A percentile compares a stretch with the other conserved stretches of the same genome.
Conservation (phyloP, 2,329 filamentous ascomycete genomes). For the Aspergillus amoenus region DNA sequence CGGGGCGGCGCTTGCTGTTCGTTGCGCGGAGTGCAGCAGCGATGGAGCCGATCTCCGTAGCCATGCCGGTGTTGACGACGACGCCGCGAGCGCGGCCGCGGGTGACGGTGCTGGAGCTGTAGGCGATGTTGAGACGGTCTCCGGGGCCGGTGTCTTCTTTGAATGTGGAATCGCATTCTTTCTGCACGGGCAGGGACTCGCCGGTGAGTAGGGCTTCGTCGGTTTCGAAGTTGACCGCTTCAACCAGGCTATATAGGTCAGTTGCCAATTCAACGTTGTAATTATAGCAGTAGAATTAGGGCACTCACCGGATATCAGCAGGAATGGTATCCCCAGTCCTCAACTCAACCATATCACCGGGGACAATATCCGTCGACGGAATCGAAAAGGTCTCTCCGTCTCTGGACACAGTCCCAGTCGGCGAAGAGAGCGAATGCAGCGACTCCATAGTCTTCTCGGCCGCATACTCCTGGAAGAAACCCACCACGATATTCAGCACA, state of each 20-base stretch:
- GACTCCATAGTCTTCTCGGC: slow-evolving; percentile 64
- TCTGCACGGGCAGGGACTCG: slow-evolving; percentile 60
- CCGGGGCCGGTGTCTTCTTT: slow-evolving; percentile 55
- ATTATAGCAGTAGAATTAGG: too few relatives aligned
- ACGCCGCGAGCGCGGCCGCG: slow-evolving; percentile 61
- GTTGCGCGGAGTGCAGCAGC: slow-evolving; percentile 62
- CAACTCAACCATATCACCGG: slow-evolving; percentile 57
- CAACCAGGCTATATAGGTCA: slow-evolving; percentile 48
- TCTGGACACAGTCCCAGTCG: slow-evolving; percentile 57
- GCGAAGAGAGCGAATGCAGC: slow-evolving; percentile 56
- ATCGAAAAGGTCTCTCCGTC: slow-evolving; percentile 56
- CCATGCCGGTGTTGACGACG: slow-evolving; percentile 62
- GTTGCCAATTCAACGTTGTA: too few relatives aligned
- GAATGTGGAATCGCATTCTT: slow-evolving; percentile 50
- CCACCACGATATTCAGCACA: slow-evolving; percentile 57
- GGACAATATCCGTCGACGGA: slow-evolving; percentile 60
- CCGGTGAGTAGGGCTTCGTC: slow-evolving; percentile 67
- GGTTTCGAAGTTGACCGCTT: slow-evolving; percentile 71
- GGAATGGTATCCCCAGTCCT: slow-evolving; percentile 62
- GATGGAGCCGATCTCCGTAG: slow-evolving; percentile 65
- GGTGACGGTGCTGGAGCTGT: slow-evolving; percentile 63
- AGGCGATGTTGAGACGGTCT: slow-evolving; percentile 62
- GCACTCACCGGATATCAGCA: slow-evolving; percentile 56
- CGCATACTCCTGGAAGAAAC: slow-evolving; percentile 61
- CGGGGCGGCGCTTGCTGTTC: slow-evolving; percentile 52